These are phyloP conservation scores for Solanum ahanhuiri DNA, from an alignment of 257 asterid species.

Conservation along the genomic window DNA sequence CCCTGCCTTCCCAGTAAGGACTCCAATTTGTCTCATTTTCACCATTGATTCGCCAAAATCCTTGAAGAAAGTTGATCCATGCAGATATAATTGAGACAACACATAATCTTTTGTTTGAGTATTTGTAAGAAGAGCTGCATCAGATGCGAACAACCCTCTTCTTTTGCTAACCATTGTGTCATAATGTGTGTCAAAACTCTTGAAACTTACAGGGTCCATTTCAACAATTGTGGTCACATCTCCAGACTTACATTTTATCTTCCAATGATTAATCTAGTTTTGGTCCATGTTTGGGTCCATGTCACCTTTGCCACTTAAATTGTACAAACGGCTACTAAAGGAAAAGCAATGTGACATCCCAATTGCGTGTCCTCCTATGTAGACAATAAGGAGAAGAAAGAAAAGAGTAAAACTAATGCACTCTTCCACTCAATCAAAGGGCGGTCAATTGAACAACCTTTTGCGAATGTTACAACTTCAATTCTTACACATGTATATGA, in stretches of 20 bases:
- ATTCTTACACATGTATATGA: no score
- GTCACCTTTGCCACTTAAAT: constrained; percentile 42
- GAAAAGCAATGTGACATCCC: constrained; percentile 46
- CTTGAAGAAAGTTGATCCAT: background rate
- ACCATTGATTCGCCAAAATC: background rate
- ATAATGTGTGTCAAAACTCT: no score
- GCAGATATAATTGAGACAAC: background rate
- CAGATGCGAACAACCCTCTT: no score
- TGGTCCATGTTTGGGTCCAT: constrained; percentile 34
- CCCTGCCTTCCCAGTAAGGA: background rate
- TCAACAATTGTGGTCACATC: no score
- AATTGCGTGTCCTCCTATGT: constrained; percentile 45
- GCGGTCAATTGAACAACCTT: no score
- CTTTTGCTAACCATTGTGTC: no score
- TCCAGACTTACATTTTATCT: background rate
- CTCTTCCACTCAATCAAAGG: no score
- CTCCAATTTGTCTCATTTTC: background rate
- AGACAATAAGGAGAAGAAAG: background rate
- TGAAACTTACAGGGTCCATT: no score
- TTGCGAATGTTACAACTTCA: no score
- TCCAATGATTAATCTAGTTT: constrained; percentile 2
- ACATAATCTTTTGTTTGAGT: background rate
- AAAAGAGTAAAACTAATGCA: background rate
- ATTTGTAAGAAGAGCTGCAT: constrained; percentile 33
- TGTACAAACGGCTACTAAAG: constrained; percentile 29